Conservation (phyloP, 1,139 yeast genomes). For the Pichia sp. region DNA sequence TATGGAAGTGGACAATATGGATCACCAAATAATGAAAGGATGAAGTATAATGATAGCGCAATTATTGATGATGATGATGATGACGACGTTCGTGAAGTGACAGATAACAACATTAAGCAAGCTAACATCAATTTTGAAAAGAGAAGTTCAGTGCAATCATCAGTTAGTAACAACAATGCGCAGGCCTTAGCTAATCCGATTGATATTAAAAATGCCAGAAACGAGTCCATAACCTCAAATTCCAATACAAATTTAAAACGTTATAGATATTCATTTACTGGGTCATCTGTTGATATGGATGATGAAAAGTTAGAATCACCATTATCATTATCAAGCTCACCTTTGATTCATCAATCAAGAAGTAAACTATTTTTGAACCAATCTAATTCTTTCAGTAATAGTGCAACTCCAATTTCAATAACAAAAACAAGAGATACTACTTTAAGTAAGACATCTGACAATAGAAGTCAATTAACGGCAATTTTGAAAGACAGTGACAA, state of each 20-base stretch:
- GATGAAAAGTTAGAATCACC: slow-evolving; percentile 24
- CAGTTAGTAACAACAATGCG: not conserved
- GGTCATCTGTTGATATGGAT: slow-evolving; percentile 28
- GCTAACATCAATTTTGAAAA: no score
- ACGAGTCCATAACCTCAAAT: not conserved
- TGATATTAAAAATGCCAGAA: slow-evolving; percentile 1
- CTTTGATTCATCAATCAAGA: slow-evolving; percentile 11
- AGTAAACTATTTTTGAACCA: slow-evolving; percentile 14
- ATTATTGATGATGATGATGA: slow-evolving; percentile 30
- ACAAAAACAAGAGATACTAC: slow-evolving; percentile 27
- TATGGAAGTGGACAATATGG: not conserved
- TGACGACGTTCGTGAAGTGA: not conserved
- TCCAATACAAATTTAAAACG: slow-evolving; percentile 12
- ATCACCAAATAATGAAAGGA: not conserved
- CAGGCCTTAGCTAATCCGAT: not conserved
- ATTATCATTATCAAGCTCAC: slow-evolving; percentile 20
- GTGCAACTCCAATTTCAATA: not conserved
- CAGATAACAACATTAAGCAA: not conserved
- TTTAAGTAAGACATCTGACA: slow-evolving; percentile 15
- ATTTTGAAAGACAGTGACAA: slow-evolving; percentile 12
- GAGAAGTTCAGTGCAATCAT: not conserved
- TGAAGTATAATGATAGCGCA: slow-evolving; percentile 25
- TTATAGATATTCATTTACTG: slow-evolving; percentile 27
- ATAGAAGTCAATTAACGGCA: slow-evolving; percentile 24
- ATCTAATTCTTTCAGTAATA: slow-evolving; percentile 7